A percentile compares a stretch with the other conserved stretches of the same genome.
Conservation (phyloP, 2,329 filamentous ascomycete species). For the Graphiopsis chlorocephala region DNA sequence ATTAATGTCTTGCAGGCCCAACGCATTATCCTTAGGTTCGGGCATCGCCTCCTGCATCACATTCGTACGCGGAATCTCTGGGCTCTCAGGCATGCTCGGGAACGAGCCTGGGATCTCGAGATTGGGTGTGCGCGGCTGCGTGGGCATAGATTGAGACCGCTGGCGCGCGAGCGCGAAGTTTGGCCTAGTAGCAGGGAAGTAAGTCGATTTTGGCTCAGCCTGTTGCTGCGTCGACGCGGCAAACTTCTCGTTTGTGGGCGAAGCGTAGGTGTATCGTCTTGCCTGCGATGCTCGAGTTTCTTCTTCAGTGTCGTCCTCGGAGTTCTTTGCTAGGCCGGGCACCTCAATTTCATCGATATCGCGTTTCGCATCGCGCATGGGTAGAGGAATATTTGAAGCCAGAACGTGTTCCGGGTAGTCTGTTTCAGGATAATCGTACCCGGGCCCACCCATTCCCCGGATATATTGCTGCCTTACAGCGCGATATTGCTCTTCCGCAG, state of each 20-base stretch:
- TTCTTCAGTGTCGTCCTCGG: conserved; percentile 51
- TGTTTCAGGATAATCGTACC: conserved; percentile 27
- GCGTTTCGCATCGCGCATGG: conserved; percentile 57
- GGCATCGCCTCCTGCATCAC: background rate
- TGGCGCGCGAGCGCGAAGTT: conserved; percentile 22
- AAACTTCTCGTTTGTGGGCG: background rate
- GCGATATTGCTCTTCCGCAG: conserved; percentile 9
- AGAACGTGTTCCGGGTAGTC: conserved; percentile 41
- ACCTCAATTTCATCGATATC: conserved; percentile 81
- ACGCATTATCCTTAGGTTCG: background rate
- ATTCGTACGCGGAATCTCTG: background rate
- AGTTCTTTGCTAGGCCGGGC: conserved; percentile 66
- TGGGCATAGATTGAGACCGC: conserved; percentile 28
- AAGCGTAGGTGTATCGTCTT: conserved; percentile 27
- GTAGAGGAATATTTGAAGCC: conserved; percentile 65
- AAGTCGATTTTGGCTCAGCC: conserved; percentile 22
- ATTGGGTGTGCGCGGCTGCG: conserved; percentile 19
- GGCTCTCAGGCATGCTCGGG: conserved; percentile 13
- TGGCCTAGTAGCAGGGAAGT: background rate
- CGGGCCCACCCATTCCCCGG: conserved; percentile 19
- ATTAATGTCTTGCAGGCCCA: background rate
- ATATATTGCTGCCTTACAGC: conserved; percentile 8
- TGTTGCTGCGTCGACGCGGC: conserved; percentile 13
- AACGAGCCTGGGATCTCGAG: conserved; percentile 20
- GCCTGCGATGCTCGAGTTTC: background rate